These are phyloP conservation scores for Micractinium conductrix DNA, from an alignment of 139 green algal species.

Conservation along the genomic window DNA sequence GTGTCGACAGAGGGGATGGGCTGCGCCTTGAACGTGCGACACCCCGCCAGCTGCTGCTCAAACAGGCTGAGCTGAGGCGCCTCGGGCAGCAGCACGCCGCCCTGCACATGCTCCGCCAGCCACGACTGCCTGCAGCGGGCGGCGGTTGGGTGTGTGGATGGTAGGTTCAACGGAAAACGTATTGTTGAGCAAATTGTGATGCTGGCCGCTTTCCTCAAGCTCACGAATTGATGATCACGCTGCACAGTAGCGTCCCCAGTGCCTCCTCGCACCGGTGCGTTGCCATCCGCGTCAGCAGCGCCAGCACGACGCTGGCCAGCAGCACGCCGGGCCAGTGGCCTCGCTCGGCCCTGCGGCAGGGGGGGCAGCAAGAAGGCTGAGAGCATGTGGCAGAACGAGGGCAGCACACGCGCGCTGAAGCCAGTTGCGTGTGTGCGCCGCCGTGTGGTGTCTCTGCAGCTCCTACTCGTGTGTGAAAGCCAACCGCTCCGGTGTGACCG, in stretches of 20 bases:
- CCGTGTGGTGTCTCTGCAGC: no score
- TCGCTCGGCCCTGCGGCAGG: background rate
- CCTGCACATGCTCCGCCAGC: no score
- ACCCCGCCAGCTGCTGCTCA: constrained; percentile 29
- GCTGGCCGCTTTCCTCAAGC: no score
- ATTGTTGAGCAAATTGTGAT: no score
- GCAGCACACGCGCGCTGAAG: no score
- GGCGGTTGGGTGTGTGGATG: no score
- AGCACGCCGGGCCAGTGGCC: constrained; percentile 10
- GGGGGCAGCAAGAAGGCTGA: background rate
- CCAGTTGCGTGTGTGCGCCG: background rate
- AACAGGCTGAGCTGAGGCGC: background rate
- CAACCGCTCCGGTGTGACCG: no score
- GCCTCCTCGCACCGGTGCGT: background rate
- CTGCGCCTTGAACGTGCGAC: constrained; percentile 22
- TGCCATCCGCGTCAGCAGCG: background rate
- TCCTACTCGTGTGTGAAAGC: no score
- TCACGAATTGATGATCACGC: no score
- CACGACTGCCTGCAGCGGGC: no score
- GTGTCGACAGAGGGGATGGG: constrained; percentile 6
- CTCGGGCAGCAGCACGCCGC: background rate
- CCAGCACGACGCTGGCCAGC: background rate
- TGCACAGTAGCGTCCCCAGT: no score
- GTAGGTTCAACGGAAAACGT: no score
- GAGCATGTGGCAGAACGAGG: background rate